Evolutionary conservation across 179 eudicot genomes (phyloP), one percentile per base, ranked within the genome.

Genomic region (Corrigiola litoralis): DNA sequence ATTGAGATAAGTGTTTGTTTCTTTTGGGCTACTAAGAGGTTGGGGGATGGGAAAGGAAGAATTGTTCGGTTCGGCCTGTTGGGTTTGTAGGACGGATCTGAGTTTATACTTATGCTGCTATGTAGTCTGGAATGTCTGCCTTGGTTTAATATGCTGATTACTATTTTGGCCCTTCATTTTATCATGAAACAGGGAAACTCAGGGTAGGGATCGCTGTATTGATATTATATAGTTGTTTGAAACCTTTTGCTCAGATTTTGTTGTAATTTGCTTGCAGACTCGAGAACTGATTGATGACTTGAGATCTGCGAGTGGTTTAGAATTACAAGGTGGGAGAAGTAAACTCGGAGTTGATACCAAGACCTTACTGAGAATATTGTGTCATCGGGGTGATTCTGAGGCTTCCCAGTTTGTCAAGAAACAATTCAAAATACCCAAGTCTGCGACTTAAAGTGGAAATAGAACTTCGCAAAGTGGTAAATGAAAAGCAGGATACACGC

Each of bases 341-440:
- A 90, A 80, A 72, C 55, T 91, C 65, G 97, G 95, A 38, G 78
- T 89, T 17, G 99, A 94, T 78, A 50, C 82, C 6, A 74, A 86
- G 67, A 91, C 92, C 40, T 76, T 94, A 47, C 66, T 94, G 70
- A 79, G 99, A 76, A 77, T 94, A 75, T 70, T 94, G 63, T 91
- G 99, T 68, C 99, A 94, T 72, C 81, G 99, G 46, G 75, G 85
- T 21, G 97, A 90, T 58, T 90, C 85, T 0, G 99, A 94, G 78
- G 92, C 97, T 58, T 90, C 97, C 63, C 99, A 88, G 63, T 91
- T 80, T 80, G 85, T 94, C 61, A 94, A 94, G 83, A 94, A 94
- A 69, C 99, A 94, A 58, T 94, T 71, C 80, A 94, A 90, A 79
- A 90, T 94, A 66, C 99, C 99, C 51, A 87, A 88, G 57, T 87